These are phyloP conservation scores for Diaporthe citri DNA, from an alignment of 2,329 filamentous ascomycete species.

Conservation along the genomic window DNA sequence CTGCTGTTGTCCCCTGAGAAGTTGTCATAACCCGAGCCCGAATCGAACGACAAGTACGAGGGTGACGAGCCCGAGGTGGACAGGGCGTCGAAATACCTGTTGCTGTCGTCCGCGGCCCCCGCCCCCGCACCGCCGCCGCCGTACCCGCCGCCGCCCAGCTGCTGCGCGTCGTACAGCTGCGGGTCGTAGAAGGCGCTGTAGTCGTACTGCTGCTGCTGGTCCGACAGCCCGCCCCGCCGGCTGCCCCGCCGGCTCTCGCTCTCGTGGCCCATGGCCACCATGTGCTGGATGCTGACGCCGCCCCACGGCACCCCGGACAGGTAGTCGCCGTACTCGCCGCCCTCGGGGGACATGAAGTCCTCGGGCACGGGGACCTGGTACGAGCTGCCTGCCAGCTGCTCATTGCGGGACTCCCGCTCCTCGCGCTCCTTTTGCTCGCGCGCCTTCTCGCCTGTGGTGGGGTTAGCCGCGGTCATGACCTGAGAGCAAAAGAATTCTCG, in stretches of 20 bases:
- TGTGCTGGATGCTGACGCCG: constrained; percentile 71
- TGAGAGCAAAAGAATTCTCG: neutral
- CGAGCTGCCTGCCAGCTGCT: constrained; percentile 71
- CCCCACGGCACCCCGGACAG: constrained; percentile 80
- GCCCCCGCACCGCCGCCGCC: constrained; percentile 18
- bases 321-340: constrained; percentile 57
- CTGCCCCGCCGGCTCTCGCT: constrained; percentile 59
- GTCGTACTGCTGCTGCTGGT: constrained; percentile 35
- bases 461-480: neutral
- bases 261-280: constrained; percentile 65
- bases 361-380: constrained; percentile 72
- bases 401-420: constrained; percentile 74
- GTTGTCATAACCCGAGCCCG: constrained; percentile 35
- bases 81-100: constrained; percentile 40
- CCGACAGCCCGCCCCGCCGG: constrained; percentile 43
- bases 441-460: constrained; percentile 74
- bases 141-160: constrained; percentile 6
- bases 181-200: constrained; percentile 16
- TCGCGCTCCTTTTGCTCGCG: constrained; percentile 75
- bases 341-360: constrained; percentile 58
- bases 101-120: constrained; percentile 5
- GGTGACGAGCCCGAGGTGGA: constrained; percentile 37
- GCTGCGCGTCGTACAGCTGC: constrained; percentile 34
- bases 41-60: constrained; percentile 38
- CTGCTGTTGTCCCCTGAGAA: constrained; percentile 39